Evolutionary conservation across 2,329 filamentous ascomycete species (phyloP).

Genomic region (Beauveria medogensis): DNA sequence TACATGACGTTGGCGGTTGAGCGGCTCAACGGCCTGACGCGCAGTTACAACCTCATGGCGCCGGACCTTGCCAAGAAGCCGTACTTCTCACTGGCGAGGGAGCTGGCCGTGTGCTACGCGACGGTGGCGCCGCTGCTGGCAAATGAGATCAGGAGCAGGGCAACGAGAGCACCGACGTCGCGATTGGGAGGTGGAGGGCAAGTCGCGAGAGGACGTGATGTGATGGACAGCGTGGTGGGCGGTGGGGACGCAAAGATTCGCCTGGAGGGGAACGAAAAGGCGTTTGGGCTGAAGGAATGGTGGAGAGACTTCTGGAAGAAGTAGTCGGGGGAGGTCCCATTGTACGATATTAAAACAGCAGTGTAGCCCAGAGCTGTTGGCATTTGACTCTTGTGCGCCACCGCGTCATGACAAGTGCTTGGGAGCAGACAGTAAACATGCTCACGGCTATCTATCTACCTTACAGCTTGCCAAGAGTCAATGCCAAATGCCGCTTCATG

Average conservation of each 20-base stretch:
- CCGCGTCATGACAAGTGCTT: not conserved
- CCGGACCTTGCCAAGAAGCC: constrained; percentile 88
- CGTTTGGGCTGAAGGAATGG: constrained; percentile 83
- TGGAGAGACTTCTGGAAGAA: constrained; percentile 70
- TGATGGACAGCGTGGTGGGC: constrained; percentile 54
- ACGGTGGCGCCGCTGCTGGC: constrained; percentile 75
- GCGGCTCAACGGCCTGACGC: constrained; percentile 69
- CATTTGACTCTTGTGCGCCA: not conserved
- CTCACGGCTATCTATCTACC: not conserved
- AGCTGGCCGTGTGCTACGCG: constrained; percentile 72
- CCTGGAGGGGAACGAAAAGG: constrained; percentile 63
- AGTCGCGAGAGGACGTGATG: constrained; percentile 28
- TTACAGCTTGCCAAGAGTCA: not conserved
- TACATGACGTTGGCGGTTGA: constrained; percentile 72
- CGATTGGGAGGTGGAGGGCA: constrained; percentile 22
- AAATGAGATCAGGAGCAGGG: constrained; percentile 62
- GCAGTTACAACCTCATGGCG: constrained; percentile 92
- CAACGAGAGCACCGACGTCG: constrained; percentile 37
- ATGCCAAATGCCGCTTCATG: not conserved
- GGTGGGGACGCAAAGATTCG: constrained; percentile 49
- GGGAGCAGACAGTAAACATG: not conserved
- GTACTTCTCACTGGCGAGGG: constrained; percentile 76
- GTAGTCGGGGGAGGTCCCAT: not conserved
- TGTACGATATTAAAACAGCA: not conserved
- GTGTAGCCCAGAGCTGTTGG: not conserved